Conservation (phyloP, 192 early-diverging fungal species). For the Jimgerdemannia lactiflua region DNA sequence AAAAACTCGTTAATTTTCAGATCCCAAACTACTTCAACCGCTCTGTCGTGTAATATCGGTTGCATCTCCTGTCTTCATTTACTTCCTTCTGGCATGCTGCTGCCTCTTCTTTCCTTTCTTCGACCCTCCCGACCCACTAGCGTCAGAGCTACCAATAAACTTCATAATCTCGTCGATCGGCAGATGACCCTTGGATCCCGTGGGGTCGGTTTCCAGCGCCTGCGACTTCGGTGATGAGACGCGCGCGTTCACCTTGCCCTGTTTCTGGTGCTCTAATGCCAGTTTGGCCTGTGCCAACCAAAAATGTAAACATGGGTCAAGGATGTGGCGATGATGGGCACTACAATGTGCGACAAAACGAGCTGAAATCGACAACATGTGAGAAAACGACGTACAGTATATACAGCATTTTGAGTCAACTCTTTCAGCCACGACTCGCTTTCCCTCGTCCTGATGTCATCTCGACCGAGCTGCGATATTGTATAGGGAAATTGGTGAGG, state of each 20-base stretch:
- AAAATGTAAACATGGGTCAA: background rate
- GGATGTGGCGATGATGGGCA: background rate
- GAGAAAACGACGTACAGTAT: conserved; percentile 27
- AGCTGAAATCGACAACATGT: no score
- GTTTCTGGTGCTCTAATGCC: conserved; percentile 11
- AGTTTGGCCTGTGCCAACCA: conserved; percentile 14
- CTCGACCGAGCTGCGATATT: conserved; percentile 54
- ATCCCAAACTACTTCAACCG: no score
- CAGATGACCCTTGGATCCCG: conserved; percentile 61
- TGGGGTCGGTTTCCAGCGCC: background rate
- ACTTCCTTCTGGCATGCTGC: conserved; percentile 8
- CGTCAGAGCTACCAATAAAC: conserved; percentile 40
- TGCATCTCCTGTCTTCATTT: background rate
- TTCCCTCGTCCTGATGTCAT: conserved; percentile 71
- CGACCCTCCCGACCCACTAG: background rate
- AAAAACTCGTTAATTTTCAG: background rate
- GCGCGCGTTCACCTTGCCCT: conserved; percentile 1
- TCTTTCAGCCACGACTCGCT: conserved; percentile 65
- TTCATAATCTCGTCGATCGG: conserved; percentile 77
- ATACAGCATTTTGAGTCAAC: conserved; percentile 56
- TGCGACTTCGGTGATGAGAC: background rate
- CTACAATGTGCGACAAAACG: no score
- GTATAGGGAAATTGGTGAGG: no score
- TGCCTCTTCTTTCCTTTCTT: background rate
- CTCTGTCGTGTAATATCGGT: background rate